Percentiles rank a stretch among this genome's conserved stretches.
These are phyloP conservation scores for Euclidium syriacum DNA, from an alignment of 345 rosid genomes.

Conservation along the genomic window DNA sequence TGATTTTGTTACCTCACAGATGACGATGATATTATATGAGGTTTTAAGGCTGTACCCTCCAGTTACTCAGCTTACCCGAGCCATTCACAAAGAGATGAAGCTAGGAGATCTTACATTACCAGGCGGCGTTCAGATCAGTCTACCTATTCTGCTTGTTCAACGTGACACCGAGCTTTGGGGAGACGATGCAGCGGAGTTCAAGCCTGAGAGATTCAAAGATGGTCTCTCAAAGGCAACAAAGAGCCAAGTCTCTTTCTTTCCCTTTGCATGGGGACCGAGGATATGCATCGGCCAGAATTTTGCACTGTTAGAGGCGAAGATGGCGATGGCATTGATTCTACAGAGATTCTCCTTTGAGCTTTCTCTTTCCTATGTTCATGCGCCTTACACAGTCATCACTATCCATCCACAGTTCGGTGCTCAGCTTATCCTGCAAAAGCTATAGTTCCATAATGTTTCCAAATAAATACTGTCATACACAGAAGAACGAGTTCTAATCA, in stretches of 20 bases:
- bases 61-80: neutral
- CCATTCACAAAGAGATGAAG: conserved; percentile 32
- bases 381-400: conserved; percentile 32
- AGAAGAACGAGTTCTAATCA: neutral
- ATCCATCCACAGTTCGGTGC: conserved; percentile 43
- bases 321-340: conserved; percentile 42
- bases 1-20: neutral
- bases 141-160: conserved; percentile 36
- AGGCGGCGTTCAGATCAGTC: conserved; percentile 10
- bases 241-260: conserved; percentile 31
- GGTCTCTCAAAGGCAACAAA: conserved; percentile 50
- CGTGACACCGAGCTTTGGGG: conserved; percentile 50
- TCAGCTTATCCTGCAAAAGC: conserved; percentile 21
- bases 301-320: conserved; percentile 44
- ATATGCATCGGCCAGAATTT: conserved; percentile 54
- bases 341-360: conserved; percentile 42
- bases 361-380: conserved; percentile 43
- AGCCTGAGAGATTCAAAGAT: conserved; percentile 42
- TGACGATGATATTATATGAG: conserved; percentile 28
- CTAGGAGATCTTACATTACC: conserved; percentile 40
- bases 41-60: conserved; percentile 31
- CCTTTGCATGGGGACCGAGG: conserved; percentile 33
- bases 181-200: conserved; percentile 49
- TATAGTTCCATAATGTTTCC: neutral
- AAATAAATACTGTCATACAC: neutral